phyloP scores from a whole-genome alignment of 345 rosid genomes.

The Raphanus sativus region DNA sequence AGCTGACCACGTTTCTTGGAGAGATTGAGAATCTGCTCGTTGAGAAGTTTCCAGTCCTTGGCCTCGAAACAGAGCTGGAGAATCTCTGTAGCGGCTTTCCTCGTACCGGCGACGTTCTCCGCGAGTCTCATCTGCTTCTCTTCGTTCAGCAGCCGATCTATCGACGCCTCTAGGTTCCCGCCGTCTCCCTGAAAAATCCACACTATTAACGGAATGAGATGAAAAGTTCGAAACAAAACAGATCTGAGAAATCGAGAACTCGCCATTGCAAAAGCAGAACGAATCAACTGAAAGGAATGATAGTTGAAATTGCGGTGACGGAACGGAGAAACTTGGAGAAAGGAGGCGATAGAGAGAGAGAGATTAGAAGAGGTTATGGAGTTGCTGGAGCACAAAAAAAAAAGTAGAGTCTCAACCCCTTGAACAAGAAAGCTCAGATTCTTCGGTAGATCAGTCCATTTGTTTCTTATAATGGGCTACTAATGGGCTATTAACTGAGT shows the following conservation, averaged over 20 bases:
- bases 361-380: constrained; percentile 16
- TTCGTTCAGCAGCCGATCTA: constrained; percentile 75
- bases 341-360: too few relatives aligned
- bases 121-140: constrained; percentile 96
- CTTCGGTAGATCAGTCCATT: constrained; percentile 22
- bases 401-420: constrained; percentile 23
- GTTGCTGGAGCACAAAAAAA: constrained; percentile 18
- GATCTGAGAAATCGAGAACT: constrained; percentile 36
- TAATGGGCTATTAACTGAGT: constrained; percentile 13
- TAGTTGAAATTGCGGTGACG: constrained; percentile 14
- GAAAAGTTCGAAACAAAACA: constrained; percentile 17
- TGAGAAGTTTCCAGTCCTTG: constrained; percentile 73
- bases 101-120: constrained; percentile 80
- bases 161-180: constrained; percentile 55
- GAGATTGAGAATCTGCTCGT: constrained; percentile 67
- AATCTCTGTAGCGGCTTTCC: constrained; percentile 82
- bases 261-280: constrained; percentile 19
- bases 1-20: constrained; percentile 97
- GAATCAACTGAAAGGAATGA: constrained; percentile 11
- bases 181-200: constrained; percentile 54
- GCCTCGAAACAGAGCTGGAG: constrained; percentile 86
- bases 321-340: not conserved
- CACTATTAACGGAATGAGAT: constrained; percentile 20
- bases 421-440: constrained; percentile 43
- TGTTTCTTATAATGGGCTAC: constrained; percentile 17